Percentiles rank a stretch among this genome's conserved stretches.
These are phyloP conservation scores for Trichocomaceae sp. DNA, from an alignment of 2,329 filamentous ascomycete species.

Conservation along the genomic window DNA sequence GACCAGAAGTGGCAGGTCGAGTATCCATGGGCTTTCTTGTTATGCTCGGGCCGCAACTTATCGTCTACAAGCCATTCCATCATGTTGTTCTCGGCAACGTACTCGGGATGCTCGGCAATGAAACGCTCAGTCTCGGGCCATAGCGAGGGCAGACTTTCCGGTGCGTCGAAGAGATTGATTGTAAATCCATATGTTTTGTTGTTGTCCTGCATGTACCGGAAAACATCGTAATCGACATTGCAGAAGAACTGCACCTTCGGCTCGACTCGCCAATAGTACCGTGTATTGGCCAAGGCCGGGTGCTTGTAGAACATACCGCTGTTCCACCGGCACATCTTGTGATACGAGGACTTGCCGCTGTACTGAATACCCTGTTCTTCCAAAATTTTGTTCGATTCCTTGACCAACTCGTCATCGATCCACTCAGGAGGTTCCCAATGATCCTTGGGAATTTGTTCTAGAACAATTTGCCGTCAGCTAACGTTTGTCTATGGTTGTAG, in stretches of 20 bases:
- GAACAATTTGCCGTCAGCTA: slow-evolving; percentile 22
- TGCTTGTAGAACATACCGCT: slow-evolving; percentile 97
- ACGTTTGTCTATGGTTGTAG: not conserved
- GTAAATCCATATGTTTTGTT: slow-evolving; percentile 99
- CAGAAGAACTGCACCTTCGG: slow-evolving; percentile 99
- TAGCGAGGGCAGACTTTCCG: slow-evolving; percentile 74
- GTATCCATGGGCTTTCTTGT: slow-evolving; percentile 78
- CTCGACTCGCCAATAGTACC: slow-evolving; percentile 98
- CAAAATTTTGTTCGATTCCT: slow-evolving; percentile 76
- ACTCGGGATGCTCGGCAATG: slow-evolving; percentile 72
- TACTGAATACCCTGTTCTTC: slow-evolving; percentile 86
- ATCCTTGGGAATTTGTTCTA: slow-evolving; percentile 84
- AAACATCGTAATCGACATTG: slow-evolving; percentile 96
- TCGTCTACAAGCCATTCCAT: slow-evolving; percentile 81
- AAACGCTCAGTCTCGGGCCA: slow-evolving; percentile 98
- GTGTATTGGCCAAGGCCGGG: slow-evolving; percentile 70
- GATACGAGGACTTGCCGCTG: slow-evolving; percentile 80
- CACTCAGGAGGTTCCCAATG: slow-evolving; percentile 89
- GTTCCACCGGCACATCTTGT: slow-evolving; percentile 99
- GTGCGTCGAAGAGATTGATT: slow-evolving; percentile 91
- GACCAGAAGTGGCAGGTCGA: slow-evolving; percentile 99
- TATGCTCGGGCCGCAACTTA: slow-evolving; percentile 68
- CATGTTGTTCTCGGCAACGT: slow-evolving; percentile 77
- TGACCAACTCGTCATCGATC: slow-evolving; percentile 83
- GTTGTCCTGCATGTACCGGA: slow-evolving; percentile 94